Conservation (phyloP, 805 yeast species). For the Hanseniaspora clermontiae region DNA sequence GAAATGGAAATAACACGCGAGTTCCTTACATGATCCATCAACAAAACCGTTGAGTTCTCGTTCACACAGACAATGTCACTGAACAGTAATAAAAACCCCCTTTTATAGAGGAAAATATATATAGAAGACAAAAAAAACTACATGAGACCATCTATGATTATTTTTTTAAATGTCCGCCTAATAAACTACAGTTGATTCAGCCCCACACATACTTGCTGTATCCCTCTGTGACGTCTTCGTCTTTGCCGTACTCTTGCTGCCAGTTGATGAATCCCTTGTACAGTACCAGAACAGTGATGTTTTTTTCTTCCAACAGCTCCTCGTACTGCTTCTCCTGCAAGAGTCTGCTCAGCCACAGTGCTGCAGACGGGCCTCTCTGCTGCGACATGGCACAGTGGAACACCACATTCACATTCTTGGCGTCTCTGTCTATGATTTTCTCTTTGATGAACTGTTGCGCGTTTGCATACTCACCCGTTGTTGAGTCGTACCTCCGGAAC, state of each 20-base stretch:
- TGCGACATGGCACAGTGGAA: slow-evolving; percentile 90
- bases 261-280: slow-evolving; percentile 78
- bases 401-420: slow-evolving; percentile 38
- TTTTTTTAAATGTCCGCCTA: no score
- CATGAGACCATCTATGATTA: no score
- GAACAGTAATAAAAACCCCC: no score
- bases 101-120: no score
- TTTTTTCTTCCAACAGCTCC: slow-evolving; percentile 18
- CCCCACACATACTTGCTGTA: slow-evolving; percentile 38
- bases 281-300: slow-evolving; percentile 52
- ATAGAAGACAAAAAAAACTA: no score
- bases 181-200: neutral
- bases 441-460: slow-evolving; percentile 31
- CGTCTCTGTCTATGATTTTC: slow-evolving; percentile 18
- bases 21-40: no score
- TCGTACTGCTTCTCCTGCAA: slow-evolving; percentile 17
- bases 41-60: no score
- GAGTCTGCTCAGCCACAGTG: slow-evolving; percentile 42
- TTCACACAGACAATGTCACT: no score
- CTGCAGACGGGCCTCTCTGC: slow-evolving; percentile 82
- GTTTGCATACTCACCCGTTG: slow-evolving; percentile 38
- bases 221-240: slow-evolving; percentile 48
- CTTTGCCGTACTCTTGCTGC: slow-evolving; percentile 66
- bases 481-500: slow-evolving; percentile 4
- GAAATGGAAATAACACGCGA: no score